phyloP scores from a whole-genome alignment of 129 eudicot species.

The Scalesia atractyloides region DNA sequence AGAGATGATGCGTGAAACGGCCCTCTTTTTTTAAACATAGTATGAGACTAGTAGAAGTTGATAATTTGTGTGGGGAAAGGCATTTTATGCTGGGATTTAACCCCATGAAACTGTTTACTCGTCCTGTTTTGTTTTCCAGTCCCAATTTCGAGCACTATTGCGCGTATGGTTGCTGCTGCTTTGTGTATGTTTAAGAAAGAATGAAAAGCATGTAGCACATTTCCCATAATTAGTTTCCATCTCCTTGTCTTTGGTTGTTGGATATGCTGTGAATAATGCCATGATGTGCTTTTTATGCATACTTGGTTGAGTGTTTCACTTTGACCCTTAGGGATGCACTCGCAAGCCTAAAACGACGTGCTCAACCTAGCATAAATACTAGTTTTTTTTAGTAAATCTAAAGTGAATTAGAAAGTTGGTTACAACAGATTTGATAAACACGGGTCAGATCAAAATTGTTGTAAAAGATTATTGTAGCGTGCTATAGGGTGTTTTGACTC shows the following conservation, averaged over 20 bases:
- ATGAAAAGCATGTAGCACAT: conserved; percentile 34
- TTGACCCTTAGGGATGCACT: not conserved
- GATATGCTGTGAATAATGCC: not conserved
- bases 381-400: not conserved
- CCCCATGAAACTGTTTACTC: conserved; percentile 31
- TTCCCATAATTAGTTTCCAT: conserved; percentile 15
- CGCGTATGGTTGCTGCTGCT: conserved; percentile 26
- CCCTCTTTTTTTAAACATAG: conserved; percentile 18
- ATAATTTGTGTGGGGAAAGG: conserved; percentile 33
- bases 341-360: not conserved
- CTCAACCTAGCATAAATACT: not conserved
- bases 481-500: not conserved
- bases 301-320: not conserved
- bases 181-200: conserved; percentile 29
- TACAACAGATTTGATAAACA: not conserved
- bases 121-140: conserved; percentile 22
- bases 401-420: not conserved
- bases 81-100: conserved; percentile 35
- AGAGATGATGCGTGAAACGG: conserved; percentile 15
- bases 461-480: not conserved
- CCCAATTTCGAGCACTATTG: conserved; percentile 11
- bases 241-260: not conserved
- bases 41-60: conserved; percentile 41
- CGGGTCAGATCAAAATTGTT: not conserved
- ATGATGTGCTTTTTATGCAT: too few species aligned